phyloP scores from a whole-genome alignment of 352 stramenopile genomes.

The Lagenidium giganteum region DNA sequence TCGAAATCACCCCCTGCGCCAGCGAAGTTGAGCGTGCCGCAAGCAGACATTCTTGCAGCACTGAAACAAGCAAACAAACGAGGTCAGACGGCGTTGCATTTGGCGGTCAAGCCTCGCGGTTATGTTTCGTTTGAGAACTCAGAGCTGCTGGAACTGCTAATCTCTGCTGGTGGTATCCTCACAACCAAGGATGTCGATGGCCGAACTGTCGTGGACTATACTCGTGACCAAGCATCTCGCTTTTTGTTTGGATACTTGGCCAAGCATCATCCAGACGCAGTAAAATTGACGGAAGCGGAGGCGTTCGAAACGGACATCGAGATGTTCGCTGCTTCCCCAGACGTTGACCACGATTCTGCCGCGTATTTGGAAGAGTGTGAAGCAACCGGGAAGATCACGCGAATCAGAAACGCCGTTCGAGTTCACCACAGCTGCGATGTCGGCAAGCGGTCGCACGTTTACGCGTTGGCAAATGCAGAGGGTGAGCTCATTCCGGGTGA shows the following conservation, averaged over 20 bases:
- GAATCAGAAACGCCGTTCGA: conserved; percentile 19
- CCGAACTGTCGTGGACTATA: conserved; percentile 37
- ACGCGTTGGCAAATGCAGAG: conserved; percentile 9
- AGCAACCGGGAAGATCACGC: conserved; percentile 32
- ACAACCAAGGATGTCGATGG: conserved; percentile 19
- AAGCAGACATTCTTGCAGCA: conserved; percentile 17
- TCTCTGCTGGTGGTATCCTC: conserved; percentile 26
- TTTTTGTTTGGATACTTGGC: conserved; percentile 38
- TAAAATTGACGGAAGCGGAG: conserved; percentile 9
- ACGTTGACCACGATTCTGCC: conserved; percentile 30
- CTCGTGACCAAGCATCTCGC: conserved; percentile 28
- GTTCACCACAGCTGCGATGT: conserved; percentile 47
- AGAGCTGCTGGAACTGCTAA: conserved; percentile 25
- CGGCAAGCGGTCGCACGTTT: conserved; percentile 29
- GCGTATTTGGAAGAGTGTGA: conserved; percentile 39
- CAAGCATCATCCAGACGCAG: conserved; percentile 14
- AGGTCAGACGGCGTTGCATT: conserved; percentile 36
- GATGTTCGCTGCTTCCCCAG: conserved; percentile 16
- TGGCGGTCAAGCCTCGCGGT: conserved; percentile 37
- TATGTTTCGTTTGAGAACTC: conserved; percentile 57
- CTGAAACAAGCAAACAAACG: conserved; percentile 23
- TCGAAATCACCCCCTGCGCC: neutral
- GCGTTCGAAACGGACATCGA: conserved; percentile 11
- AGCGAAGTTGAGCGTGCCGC: neutral
- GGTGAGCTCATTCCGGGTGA: conserved; percentile 7